Evolutionary conservation across 805 yeast species (phyloP), one percentile per base, ranked within the genome.

Genomic region (Ogataea methylovora): DNA sequence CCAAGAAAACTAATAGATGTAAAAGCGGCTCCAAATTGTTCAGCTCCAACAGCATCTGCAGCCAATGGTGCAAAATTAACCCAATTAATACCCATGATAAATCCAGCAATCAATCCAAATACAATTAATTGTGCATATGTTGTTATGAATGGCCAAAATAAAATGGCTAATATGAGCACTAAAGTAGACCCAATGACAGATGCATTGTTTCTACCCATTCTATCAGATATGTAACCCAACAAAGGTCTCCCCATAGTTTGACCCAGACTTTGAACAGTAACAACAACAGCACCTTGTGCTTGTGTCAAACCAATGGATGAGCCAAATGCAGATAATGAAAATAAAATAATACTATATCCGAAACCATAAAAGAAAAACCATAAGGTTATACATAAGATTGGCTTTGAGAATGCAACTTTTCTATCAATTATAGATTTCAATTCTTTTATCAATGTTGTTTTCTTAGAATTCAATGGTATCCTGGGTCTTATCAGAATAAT

Each of bases 221-320:
- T 52, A 41, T 71, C 77, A 24, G 76, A 70, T 1, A 62, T 21
- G 3, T 55, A 43, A 0, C 79, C 80, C 43, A 69, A 58, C 4
- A 49, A 6, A 7, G 78, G 76, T 44, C 80, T 58, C 2, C 79
- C 79, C 17, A 72, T 30, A 8, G 59, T 47, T 49, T 73, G 80
- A 0, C 67, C 64, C 5, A 65, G 60, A 43, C 67, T 69, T 34
- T 70, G 54, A 2, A 67, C 54, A 0, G 74, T 74, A 4, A 73
- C 64, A 12, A 68, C 49, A 23, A 59, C 50, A 4, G 76, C 60
- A 20, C 73, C 76, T 39, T 73, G 69, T 22, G 56, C 46, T 13
- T 57, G 35, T 0, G 68, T 38, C 32, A 67, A 46, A 0, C 87
- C 88, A 24, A 68, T 52, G 4, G 71, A 55, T 15, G 60, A 56